These are phyloP conservation scores for Malus hybrid DNA, from an alignment of 331 rosid species.

Conservation along the genomic window DNA sequence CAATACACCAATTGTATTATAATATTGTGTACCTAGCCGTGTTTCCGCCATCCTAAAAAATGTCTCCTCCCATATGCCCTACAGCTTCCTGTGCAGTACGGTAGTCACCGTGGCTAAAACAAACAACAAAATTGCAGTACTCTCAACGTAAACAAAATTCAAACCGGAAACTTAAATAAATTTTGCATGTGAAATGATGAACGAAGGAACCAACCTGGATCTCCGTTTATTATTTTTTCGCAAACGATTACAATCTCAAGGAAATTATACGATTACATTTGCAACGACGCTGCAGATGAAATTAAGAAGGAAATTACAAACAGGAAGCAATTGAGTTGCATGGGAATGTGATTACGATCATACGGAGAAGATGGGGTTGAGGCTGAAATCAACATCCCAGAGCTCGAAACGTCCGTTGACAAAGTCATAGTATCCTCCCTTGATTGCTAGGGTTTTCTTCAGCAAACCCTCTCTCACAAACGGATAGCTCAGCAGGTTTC, in stretches of 20 bases:
- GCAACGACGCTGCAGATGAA: background rate
- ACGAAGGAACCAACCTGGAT: constrained; percentile 8
- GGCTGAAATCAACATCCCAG: constrained; percentile 78
- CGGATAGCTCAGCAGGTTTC: constrained; percentile 81
- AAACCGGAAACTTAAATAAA: background rate
- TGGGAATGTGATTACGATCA: constrained; percentile 43
- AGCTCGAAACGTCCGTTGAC: constrained; percentile 79
- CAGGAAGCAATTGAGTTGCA: constrained; percentile 23
- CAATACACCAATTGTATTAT: too few relatives aligned
- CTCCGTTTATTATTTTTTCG: constrained; percentile 10
- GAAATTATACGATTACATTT: background rate
- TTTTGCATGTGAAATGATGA: background rate
- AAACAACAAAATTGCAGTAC: constrained; percentile 32
- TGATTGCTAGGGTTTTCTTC: constrained; percentile 70
- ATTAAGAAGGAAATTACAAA: constrained; percentile 8
- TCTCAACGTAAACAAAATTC: constrained; percentile 5
- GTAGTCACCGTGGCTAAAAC: constrained; percentile 91
- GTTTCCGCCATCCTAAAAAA: too few relatives aligned
- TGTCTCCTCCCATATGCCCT: constrained; percentile 4
- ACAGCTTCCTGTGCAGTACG: constrained; percentile 94
- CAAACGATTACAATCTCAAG: background rate
- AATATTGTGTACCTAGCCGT: too few relatives aligned
- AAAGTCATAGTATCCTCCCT: constrained; percentile 90
- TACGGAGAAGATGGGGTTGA: constrained; percentile 71
- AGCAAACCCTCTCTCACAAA: constrained; percentile 86